Conservation (phyloP, 768 basidiomycete species). For the Tylopilus plumbeoviolaceoides region DNA sequence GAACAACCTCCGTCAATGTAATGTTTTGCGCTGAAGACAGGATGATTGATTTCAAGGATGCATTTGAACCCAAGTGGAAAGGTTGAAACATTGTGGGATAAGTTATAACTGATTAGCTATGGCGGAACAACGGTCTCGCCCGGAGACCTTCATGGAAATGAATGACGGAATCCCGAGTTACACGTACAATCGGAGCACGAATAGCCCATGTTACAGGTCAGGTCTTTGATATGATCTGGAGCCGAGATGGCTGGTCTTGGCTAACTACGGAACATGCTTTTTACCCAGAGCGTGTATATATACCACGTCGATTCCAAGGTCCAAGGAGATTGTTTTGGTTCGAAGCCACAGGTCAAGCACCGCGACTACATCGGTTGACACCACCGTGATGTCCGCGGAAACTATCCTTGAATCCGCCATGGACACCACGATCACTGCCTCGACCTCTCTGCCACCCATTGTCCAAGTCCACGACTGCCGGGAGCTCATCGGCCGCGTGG, state of each 20-base stretch:
- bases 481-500: slow-evolving; percentile 25
- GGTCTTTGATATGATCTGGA: slow-evolving; percentile 1
- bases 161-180: slow-evolving; percentile 1
- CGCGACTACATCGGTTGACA: slow-evolving; percentile 43
- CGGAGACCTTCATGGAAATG: slow-evolving; percentile 32
- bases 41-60: slow-evolving; percentile 15
- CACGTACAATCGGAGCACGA: slow-evolving; percentile 37
- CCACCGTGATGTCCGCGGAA: slow-evolving; percentile 44
- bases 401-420: slow-evolving; percentile 47
- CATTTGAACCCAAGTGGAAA: slow-evolving; percentile 7
- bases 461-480: slow-evolving; percentile 32
- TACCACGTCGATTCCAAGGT: too few relatives aligned
- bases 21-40: slow-evolving; percentile 28
- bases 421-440: slow-evolving; percentile 37
- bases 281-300: too few relatives aligned
- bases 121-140: slow-evolving; percentile 36
- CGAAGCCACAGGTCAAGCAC: slow-evolving; percentile 34
- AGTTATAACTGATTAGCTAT: slow-evolving; percentile 40
- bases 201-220: slow-evolving; percentile 38
- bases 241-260: neutral
- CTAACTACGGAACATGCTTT: too few relatives aligned
- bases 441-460: slow-evolving; percentile 37
- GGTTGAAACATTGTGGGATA: slow-evolving; percentile 38
- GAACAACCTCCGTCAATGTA: slow-evolving; percentile 47
- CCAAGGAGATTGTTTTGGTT: neutral